phyloP scores from a whole-genome alignment of 805 yeast genomes.

The Candida verbasci region DNA sequence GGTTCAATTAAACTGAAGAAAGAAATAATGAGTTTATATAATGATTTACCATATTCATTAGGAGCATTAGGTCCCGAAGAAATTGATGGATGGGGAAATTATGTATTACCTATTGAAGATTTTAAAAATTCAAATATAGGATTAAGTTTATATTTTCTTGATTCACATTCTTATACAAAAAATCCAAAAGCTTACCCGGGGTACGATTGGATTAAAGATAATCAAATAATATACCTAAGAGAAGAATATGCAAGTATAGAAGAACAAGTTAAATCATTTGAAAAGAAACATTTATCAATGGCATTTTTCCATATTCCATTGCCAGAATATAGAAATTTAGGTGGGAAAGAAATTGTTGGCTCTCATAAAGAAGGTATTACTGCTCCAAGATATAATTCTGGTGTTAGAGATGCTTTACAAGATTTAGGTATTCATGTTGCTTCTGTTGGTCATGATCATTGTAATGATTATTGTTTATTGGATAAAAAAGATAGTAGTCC shows the following conservation, averaged over 20 bases:
- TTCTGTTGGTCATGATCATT: constrained; percentile 92
- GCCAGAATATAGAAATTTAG: constrained; percentile 66
- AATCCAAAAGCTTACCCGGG: constrained; percentile 67
- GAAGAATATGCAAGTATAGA: constrained; percentile 22
- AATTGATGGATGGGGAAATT: constrained; percentile 83
- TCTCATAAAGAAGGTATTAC: constrained; percentile 66
- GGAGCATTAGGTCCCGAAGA: constrained; percentile 60
- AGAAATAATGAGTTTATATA: constrained; percentile 55
- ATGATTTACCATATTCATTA: constrained; percentile 63
- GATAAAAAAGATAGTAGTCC: constrained; percentile 34
- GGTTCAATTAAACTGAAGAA: constrained; percentile 55
- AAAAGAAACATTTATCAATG: constrained; percentile 58
- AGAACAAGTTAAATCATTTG: constrained; percentile 25
- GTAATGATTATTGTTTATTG: constrained; percentile 81
- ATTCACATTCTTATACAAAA: constrained; percentile 73
- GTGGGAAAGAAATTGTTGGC: constrained; percentile 51
- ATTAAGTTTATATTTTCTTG: constrained; percentile 68
- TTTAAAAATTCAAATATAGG: constrained; percentile 29
- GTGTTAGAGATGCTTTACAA: constrained; percentile 55
- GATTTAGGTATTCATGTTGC: constrained; percentile 70
- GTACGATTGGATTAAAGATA: constrained; percentile 79
- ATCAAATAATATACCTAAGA: constrained; percentile 59
- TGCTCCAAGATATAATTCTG: constrained; percentile 69
- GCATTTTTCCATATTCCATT: constrained; percentile 94
- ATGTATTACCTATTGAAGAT: constrained; percentile 49